Evolutionary conservation across 1,284 basidiomycete genomes (phyloP).

Genomic region (Austroboletus novae-zelandiae): DNA sequence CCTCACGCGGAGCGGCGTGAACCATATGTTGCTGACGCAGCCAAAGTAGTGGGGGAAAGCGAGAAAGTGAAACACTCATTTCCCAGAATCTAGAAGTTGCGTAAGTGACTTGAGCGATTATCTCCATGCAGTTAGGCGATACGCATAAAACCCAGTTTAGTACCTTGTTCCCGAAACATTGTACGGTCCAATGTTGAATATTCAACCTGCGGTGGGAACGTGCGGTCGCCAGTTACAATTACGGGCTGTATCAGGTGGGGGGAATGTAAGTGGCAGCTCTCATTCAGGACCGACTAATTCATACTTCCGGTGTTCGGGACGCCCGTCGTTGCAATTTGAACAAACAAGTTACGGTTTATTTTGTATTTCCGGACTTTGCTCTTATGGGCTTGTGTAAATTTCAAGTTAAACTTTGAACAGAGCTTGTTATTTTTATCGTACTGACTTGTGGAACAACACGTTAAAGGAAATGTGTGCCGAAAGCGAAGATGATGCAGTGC

Average conservation of each 20-base stretch:
- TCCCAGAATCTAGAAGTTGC: constrained; percentile 7
- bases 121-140: background rate
- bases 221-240: background rate
- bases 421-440: background rate
- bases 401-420: background rate
- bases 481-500: background rate
- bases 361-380: background rate
- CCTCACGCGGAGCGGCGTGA: constrained; percentile 1
- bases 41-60: background rate
- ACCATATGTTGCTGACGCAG: background rate
- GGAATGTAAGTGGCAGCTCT: too few species aligned
- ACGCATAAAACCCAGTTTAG: background rate
- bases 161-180: background rate
- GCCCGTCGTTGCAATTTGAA: too few species aligned
- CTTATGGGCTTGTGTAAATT: constrained; percentile 1
- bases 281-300: too few species aligned
- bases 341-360: background rate
- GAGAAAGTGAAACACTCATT: constrained; percentile 17
- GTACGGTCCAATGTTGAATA: too few species aligned
- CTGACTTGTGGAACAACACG: constrained; percentile 1
- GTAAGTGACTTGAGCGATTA: constrained; percentile 9
- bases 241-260: too few species aligned
- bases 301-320: too few species aligned
- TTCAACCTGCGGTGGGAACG: background rate
- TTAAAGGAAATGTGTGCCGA: constrained; percentile 2